A percentile compares a stretch with the other conserved stretches of the same genome.
Evolutionary conservation across 2,329 filamentous ascomycete species (phyloP).

Genomic region (Pestalotiopsis sp.): DNA sequence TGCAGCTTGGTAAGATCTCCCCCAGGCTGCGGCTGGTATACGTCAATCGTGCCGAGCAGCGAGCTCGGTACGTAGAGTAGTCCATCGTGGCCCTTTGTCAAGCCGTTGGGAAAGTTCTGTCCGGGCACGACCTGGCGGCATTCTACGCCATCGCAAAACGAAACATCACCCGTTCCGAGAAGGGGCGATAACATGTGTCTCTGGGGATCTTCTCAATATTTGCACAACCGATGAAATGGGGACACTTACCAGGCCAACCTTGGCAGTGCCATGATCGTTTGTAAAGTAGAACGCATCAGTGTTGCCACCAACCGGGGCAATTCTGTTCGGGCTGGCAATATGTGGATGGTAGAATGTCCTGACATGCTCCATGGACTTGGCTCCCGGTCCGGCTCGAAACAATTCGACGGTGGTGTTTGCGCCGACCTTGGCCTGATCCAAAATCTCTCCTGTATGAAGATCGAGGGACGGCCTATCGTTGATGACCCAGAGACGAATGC

Average conservation of each 20-base stretch:
- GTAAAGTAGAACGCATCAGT: conserved; percentile 23
- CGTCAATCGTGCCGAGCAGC: conserved; percentile 15
- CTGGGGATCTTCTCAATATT: conserved; percentile 7
- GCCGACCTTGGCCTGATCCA: conserved; percentile 16
- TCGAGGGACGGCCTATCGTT: conserved; percentile 28
- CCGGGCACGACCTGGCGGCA: conserved; percentile 24
- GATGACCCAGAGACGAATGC: conserved; percentile 23
- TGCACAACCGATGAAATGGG: neutral
- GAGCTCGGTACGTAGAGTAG: conserved; percentile 33
- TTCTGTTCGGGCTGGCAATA: conserved; percentile 26
- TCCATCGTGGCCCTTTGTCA: conserved; percentile 23
- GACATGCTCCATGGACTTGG: conserved; percentile 22
- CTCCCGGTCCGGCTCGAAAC: conserved; percentile 15
- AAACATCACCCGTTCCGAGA: conserved; percentile 26
- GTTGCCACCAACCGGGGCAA: conserved; percentile 19
- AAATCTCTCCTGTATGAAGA: conserved; percentile 16
- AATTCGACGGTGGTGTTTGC: conserved; percentile 21
- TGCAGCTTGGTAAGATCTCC: conserved; percentile 18
- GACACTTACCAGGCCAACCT: conserved; percentile 20
- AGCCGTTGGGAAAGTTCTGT: conserved; percentile 32
- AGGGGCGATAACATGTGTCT: conserved; percentile 20
- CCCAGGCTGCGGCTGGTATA: conserved; percentile 13
- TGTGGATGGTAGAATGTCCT: conserved; percentile 19
- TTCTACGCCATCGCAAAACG: conserved; percentile 22
- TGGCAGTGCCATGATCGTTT: conserved; percentile 24